Evolutionary conservation across 306 rosid species (phyloP), one percentile per base, ranked within the genome.

Genomic region (Arachis stenosperma): DNA sequence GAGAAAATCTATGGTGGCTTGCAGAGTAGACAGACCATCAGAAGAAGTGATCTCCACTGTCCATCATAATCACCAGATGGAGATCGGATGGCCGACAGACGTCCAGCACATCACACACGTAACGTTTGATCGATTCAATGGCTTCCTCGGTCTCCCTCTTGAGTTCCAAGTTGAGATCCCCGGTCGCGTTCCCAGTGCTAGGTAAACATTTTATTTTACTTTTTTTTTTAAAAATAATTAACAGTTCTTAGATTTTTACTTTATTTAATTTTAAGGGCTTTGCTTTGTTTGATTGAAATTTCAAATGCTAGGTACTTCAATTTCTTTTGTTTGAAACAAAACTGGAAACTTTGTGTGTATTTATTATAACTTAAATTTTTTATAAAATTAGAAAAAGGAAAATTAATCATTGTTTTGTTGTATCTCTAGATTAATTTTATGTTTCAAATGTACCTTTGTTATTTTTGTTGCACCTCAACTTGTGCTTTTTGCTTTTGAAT

Each of bases 71-170:
- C 3, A 83, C 40, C 57, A 52, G 57, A 81, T 88, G 85, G 98
- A 95, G 74, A 91, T 90, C 53, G 99, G 97, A 27, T 94, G 97
- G 92, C 99, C 99, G 1, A 94, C 97, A 0, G 81, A 94, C 69
- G 97, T 94, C 30, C 87, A 75, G 12, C 99, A 94, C 75, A 77
- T 91, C 36, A 82, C 96, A 6, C 99, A 91, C 58, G 99, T 91
- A 57, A 94, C 99, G 9, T 94, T 94, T 61, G 99, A 94, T 29
- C 90, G 97, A 15, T 94, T 91, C 87, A 85, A 91, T 14, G 99
- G 99, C 3, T 94, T 94, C 74, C 87, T 94, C 36, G 99, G 99
- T 30, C 92, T 94, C 5, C 97, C 99, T 2, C 82, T 70, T 15
- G 99, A 94, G 81, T 82, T 94, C 27, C 80, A 91, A 74, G 88